Evolutionary conservation across 805 yeast species (phyloP).

Genomic region (Yarrowia alimentaria): DNA sequence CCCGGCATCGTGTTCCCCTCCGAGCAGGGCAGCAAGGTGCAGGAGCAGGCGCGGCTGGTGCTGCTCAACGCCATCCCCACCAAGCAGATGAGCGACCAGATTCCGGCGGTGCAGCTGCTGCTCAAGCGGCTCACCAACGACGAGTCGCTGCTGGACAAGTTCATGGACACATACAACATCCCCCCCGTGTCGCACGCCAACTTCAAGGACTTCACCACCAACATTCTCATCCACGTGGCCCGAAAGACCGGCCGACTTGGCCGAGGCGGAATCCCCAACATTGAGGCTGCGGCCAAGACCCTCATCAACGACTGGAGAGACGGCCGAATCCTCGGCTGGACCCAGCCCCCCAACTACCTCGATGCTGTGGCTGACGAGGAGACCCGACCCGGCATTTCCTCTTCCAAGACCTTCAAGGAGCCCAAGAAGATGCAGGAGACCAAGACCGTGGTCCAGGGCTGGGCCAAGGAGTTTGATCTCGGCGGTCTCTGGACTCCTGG

Average conservation of each 20-base stretch:
- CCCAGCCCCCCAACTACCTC: conserved; percentile 37
- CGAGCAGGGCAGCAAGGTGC: conserved; percentile 45
- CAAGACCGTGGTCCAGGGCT: conserved; percentile 75
- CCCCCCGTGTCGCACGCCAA: conserved; percentile 76
- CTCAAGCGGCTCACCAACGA: conserved; percentile 73
- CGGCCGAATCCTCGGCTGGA: conserved; percentile 91
- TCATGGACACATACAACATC: conserved; percentile 68
- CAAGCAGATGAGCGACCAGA: conserved; percentile 78
- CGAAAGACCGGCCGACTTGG: conserved; percentile 89
- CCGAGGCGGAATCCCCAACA: conserved; percentile 88
- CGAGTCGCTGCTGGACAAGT: conserved; percentile 60
- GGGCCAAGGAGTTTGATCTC: conserved; percentile 94
- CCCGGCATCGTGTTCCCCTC: conserved; percentile 96
- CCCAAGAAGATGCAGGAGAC: conserved; percentile 47
- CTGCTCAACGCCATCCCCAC: conserved; percentile 87
- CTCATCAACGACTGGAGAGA: conserved; percentile 96
- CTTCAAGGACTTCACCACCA: conserved; percentile 75
- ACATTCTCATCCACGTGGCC: conserved; percentile 87
- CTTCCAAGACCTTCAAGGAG: conserved; percentile 33
- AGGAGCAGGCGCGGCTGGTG: conserved; percentile 85
- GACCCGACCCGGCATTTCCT: conserved; percentile 36
- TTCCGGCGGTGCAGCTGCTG: conserved; percentile 72
- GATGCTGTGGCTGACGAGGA: conserved; percentile 33
- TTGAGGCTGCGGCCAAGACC: conserved; percentile 77
- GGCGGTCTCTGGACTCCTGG: conserved; percentile 62